phyloP scores from a whole-genome alignment of 192 early-diverging fungal species.

The Coemansia sp. region DNA sequence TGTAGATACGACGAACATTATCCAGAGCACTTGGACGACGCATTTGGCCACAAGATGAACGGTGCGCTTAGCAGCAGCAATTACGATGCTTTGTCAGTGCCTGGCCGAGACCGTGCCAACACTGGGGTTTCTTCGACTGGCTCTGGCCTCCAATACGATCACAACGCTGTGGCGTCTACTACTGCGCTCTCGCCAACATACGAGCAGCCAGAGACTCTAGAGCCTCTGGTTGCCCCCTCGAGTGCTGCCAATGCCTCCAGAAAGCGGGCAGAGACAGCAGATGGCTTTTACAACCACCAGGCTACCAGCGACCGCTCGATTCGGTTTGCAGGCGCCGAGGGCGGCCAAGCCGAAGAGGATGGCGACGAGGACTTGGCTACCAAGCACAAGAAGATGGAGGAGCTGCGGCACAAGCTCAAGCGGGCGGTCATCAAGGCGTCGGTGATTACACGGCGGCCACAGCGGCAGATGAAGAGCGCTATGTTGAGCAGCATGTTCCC shows the following conservation, averaged over 20 bases:
- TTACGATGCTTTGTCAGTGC: not conserved
- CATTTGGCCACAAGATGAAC: not conserved
- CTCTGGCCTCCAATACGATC: conserved; percentile 29
- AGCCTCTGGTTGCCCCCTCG: not conserved
- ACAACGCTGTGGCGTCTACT: conserved; percentile 33
- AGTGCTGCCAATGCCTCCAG: not conserved
- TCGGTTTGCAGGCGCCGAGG: not conserved
- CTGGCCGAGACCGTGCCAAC: conserved; percentile 17
- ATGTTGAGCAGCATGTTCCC: conserved; percentile 43
- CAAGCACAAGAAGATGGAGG: conserved; percentile 28
- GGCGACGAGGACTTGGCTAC: conserved; percentile 22
- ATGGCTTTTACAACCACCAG: not conserved
- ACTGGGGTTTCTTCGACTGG: conserved; percentile 37
- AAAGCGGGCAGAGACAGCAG: not conserved
- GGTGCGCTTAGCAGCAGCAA: not conserved
- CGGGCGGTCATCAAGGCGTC: conserved; percentile 50
- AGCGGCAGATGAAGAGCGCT: conserved; percentile 42
- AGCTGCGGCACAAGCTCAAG: conserved; percentile 37
- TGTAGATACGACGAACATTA: conserved; percentile 26
- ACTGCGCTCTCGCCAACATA: conserved; percentile 34
- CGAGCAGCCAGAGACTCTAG: not conserved
- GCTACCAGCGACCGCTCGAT: not conserved
- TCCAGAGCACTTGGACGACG: conserved; percentile 4
- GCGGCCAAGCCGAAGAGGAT: not conserved
- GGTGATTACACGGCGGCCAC: conserved; percentile 42